These are phyloP conservation scores for Inga oerstediana DNA, from an alignment of 306 rosid species.

Conservation along the genomic window DNA sequence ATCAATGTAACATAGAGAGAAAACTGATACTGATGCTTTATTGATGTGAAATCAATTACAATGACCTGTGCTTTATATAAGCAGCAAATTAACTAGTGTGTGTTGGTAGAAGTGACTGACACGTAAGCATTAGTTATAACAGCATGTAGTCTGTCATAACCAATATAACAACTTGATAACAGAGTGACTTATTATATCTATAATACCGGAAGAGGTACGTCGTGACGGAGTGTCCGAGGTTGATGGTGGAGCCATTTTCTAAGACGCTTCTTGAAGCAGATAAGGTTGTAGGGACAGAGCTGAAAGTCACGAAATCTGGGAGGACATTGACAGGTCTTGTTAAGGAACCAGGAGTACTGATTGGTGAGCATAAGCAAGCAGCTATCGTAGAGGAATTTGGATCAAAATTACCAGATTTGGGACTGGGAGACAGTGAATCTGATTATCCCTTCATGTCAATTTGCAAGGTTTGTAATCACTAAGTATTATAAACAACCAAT, in stretches of 20 bases:
- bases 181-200: no score
- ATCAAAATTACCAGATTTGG: constrained; percentile 64
- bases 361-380: constrained; percentile 67
- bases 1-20: no score
- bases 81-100: no score
- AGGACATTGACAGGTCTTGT: constrained; percentile 69
- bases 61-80: no score
- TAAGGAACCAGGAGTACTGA: constrained; percentile 71
- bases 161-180: no score
- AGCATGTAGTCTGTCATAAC: no score
- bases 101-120: no score
- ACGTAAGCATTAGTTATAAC: no score
- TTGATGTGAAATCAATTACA: no score
- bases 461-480: constrained; percentile 66
- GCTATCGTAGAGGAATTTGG: constrained; percentile 65
- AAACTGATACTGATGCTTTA: no score
- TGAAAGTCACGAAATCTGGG: constrained; percentile 63
- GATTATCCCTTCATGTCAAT: constrained; percentile 84
- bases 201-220: constrained; percentile 68
- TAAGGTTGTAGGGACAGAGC: constrained; percentile 78
- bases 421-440: constrained; percentile 74
- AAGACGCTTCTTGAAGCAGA: constrained; percentile 68
- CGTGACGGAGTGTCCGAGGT: constrained; percentile 71
- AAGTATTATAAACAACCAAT: no score
- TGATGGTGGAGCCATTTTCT: constrained; percentile 85